phyloP scores from a whole-genome alignment of 768 basidiomycete genomes.

The Lentinula lateritia region DNA sequence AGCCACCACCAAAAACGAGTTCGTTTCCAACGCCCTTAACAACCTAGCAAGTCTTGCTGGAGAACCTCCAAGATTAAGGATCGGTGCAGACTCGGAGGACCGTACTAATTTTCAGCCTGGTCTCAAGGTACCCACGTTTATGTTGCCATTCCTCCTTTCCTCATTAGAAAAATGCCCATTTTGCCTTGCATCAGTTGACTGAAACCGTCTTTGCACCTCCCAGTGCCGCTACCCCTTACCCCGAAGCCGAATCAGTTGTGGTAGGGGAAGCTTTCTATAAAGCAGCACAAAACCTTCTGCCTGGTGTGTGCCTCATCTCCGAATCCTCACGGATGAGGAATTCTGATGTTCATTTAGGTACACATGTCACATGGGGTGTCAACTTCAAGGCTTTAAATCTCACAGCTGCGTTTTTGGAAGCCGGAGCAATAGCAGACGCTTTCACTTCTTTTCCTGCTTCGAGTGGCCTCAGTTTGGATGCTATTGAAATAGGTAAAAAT shows the following conservation, averaged over 20 bases:
- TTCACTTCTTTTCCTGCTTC: slow-evolving; percentile 37
- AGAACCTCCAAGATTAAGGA: slow-evolving; percentile 48
- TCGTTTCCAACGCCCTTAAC: slow-evolving; percentile 54
- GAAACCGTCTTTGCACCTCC: slow-evolving; percentile 45
- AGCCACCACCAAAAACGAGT: slow-evolving; percentile 42
- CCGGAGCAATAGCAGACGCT: slow-evolving; percentile 40
- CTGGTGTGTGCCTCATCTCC: slow-evolving; percentile 25
- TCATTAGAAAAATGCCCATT: background rate
- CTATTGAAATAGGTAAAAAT: slow-evolving; percentile 41
- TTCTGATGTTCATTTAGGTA: slow-evolving; percentile 29
- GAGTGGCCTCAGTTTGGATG: slow-evolving; percentile 43
- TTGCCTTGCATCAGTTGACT: slow-evolving; percentile 28
- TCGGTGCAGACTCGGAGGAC: slow-evolving; percentile 54
- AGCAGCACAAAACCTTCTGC: slow-evolving; percentile 45
- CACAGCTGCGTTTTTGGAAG: slow-evolving; percentile 42
- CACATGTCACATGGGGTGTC: slow-evolving; percentile 61
- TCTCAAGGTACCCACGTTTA: slow-evolving; percentile 30
- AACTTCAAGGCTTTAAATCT: slow-evolving; percentile 55
- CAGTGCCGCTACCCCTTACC: slow-evolving; percentile 51
- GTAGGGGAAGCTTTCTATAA: slow-evolving; percentile 56
- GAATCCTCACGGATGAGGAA: background rate
- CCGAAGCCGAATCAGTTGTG: slow-evolving; percentile 56
- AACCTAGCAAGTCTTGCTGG: slow-evolving; percentile 52
- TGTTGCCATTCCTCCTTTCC: too few species aligned
- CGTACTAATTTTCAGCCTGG: slow-evolving; percentile 49